Base-by-base conservation (phyloP, 495 filamentous ascomycete species). In the Podospora australis region DNA sequence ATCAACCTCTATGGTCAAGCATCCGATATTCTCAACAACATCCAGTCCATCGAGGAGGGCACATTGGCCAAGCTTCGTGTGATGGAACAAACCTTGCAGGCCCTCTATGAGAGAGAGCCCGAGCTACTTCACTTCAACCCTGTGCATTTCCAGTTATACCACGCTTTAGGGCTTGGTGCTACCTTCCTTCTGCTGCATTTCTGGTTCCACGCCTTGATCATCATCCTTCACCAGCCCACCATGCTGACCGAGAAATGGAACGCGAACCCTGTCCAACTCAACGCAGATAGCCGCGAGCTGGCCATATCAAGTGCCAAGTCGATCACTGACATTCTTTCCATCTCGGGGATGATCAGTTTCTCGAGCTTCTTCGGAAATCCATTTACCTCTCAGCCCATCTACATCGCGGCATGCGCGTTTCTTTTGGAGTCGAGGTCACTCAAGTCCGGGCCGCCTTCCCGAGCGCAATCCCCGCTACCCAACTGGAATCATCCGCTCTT, bases 241-340 rank as follows among this genome's bases (percentile, higher is more conserved):
- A 64, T 92, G 5, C 70, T 92, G 23, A 82, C 88, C 50, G 84
- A 82, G 1, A 87, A 88, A 52, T 86, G 84, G 43, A 83, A 81
- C 14, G 65, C 71, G 29, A 64, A 60, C 36, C 74, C 76, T 21
- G 78, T 82, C 44, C 80, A 84, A 32, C 72, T 90, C 6, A 80
- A 86, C 48, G 77, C 83, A 2, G 84, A 90, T 50, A 89, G 85
- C 46, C 79, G 83, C 35, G 85, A 90, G 63, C 67, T 91, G 13
- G 87, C 84, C 21, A 89, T 90, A 83, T 89, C 84, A 0, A 90
- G 87, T 23, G 88, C 88, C 43, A 91, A 90, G 68, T 90, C 87
- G 0, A 90, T 94, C 50, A 86, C 86, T 24, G 85, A 94, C 60
- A 90, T 94, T 38, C 69, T 90, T 4, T 80, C 79, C 3, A 90